Evolutionary conservation across 2,329 filamentous ascomycete species (phyloP), one percentile per base, ranked within the genome.

Genomic region (Hymenoscyphus fructigenus): DNA sequence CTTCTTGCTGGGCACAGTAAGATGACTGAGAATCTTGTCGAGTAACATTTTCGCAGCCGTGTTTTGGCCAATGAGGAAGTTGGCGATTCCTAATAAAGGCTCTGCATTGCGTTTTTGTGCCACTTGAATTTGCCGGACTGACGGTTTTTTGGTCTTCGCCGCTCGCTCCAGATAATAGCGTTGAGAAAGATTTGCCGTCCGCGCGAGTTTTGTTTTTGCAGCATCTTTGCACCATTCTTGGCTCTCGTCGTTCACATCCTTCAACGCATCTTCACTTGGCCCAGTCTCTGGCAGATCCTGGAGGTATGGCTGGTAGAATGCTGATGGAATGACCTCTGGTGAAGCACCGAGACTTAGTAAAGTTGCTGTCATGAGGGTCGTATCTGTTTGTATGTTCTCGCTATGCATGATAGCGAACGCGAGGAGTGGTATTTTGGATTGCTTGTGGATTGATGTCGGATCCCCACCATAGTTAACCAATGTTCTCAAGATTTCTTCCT

Each of bases 41-140:
- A 71, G 47, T 0, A 78, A 60, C 14, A 67, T 53, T 3, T 70
- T 68, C 0, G 73, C 69, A 6, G 77, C 77, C 9, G 67, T 34
- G 5, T 65, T 65, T 61, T 79, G 78, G 10, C 78, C 76, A 38
- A 79, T 74, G 3, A 79, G 64, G 55, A 76, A 76, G 64, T 78
- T 76, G 0, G 73, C 71, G 10, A 78, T 67, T 3, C 72, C 75
- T 20, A 79, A 69, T 0, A 79, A 64, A 0, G 71, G 64, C 34
- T 71, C 64, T 7, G 73, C 72, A 5, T 70, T 68, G 29, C 68
- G 62, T 2, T 59, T 67, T 1, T 61, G 57, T 1, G 75, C 74
- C 1, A 78, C 63, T 60, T 77, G 73, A 14, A 62, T 65, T 14
- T 73, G 68, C 15, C 75, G 68, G 7, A 59, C n/a, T 0, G 72